A percentile compares a stretch with the other conserved stretches of the same genome.
These are phyloP conservation scores for Xanthoceras sorbifolium DNA, from an alignment of 345 rosid species.

Conservation along the genomic window DNA sequence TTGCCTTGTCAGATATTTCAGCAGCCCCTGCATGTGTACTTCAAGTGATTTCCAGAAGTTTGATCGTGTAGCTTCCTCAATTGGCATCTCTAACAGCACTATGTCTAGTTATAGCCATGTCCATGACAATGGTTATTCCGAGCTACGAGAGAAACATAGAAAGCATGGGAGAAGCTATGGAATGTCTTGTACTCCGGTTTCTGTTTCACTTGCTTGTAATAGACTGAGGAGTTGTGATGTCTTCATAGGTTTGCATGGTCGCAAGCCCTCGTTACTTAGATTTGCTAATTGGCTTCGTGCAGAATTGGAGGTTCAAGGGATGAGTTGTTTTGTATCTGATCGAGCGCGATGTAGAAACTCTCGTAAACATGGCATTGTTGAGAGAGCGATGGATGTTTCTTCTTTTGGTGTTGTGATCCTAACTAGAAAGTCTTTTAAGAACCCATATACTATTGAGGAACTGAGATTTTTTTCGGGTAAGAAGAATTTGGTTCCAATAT, in stretches of 20 bases:
- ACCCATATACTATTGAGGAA: constrained; percentile 86
- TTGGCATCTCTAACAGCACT: constrained; percentile 47
- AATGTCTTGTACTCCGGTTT: constrained; percentile 43
- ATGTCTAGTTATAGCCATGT: constrained; percentile 40
- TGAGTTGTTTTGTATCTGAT: constrained; percentile 85
- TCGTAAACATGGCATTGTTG: constrained; percentile 60
- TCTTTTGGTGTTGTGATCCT: constrained; percentile 81
- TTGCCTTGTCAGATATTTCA: constrained; percentile 41
- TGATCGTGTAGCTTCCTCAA: constrained; percentile 45
- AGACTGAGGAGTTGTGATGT: constrained; percentile 81
- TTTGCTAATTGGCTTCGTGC: constrained; percentile 89
- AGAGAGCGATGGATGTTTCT: constrained; percentile 83
- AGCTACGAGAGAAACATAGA: constrained; percentile 38
- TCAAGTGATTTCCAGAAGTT: constrained; percentile 47
- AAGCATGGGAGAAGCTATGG: constrained; percentile 45
- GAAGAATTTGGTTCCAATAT: constrained; percentile 91
- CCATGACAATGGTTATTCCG: constrained; percentile 33
- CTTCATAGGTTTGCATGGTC: constrained; percentile 79
- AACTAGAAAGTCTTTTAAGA: constrained; percentile 78
- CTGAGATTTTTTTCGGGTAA: constrained; percentile 71
- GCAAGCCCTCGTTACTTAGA: constrained; percentile 71
- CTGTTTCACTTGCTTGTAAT: constrained; percentile 64
- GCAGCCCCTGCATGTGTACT: constrained; percentile 31
- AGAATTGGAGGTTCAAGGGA: constrained; percentile 90
- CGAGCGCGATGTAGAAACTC: constrained; percentile 76